Evolutionary conservation across 768 basidiomycete species (phyloP).

Genomic region (Rhodotorula toruloides): DNA sequence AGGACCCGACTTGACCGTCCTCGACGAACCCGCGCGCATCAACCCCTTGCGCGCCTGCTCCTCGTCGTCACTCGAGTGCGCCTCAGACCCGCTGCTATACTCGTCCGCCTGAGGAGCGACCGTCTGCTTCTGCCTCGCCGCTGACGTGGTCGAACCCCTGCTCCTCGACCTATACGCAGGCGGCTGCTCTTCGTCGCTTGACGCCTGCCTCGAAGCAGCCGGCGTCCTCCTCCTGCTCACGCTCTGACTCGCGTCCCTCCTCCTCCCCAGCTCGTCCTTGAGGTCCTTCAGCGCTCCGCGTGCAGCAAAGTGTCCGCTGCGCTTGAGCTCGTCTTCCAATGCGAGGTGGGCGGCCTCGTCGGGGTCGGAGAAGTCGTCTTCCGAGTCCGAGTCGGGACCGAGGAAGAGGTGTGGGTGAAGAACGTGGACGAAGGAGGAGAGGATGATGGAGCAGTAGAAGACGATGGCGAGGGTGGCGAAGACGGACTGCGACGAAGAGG

Average conservation of each 20-base stretch:
- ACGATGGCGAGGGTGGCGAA: conserved; percentile 18
- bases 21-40: no score
- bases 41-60: no score
- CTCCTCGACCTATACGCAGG: no score
- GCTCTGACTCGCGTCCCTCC: background rate
- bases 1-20: no score
- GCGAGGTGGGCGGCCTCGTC: background rate
- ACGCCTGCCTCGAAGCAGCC: no score
- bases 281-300: conserved; percentile 2
- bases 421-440: conserved; percentile 29
- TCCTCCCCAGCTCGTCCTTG: background rate
- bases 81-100: no score
- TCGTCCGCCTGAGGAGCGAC: no score
- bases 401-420: conserved; percentile 26
- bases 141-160: no score
- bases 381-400: conserved; percentile 12
- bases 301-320: background rate
- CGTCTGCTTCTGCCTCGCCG: no score
- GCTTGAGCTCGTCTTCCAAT: conserved; percentile 6
- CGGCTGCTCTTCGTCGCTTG: no score
- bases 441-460: conserved; percentile 22
- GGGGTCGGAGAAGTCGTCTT: conserved; percentile 20
- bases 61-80: no score
- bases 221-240: no score
- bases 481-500: conserved; percentile 4